Base-by-base conservation (phyloP, 1,139 yeast species). In the Nakaseomyces uthaithaninus region DNA sequence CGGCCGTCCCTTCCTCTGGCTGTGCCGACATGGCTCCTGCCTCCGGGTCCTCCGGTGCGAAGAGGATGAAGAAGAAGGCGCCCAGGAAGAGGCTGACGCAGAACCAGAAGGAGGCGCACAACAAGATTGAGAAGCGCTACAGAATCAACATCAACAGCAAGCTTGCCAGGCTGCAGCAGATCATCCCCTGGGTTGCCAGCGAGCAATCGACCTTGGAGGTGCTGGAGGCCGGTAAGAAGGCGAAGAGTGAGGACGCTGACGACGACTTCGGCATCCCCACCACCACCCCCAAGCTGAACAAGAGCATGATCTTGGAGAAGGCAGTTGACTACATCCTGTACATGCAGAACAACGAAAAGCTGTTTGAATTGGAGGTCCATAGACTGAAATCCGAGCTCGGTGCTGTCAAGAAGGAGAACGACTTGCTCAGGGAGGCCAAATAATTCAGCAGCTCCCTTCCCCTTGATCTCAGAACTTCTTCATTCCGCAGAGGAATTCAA, bases 61-160 rank as follows among this genome's bases (percentile, higher is more conserved):
- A 31, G 35, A 31, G 20, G 11, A 24, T 19, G 35, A 64, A 63
- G 59, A 72, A 66, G 55, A 66, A 76, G 52, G 70, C 74, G 1
- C 71, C 77, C 39, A 64, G 81, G 53, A 75, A 75, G 61, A 70
- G 77, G 57, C 60, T 76, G 43, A 75, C 81, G 3, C 67, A 69
- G 5, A 69, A 72, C 46, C 86, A 80, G 60, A 77, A 79, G 50
- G 77, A 76, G 52, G 85, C 85, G 0, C 87, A 80, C 54, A 78
- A 78, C 59, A 74, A 75, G 55, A 78, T 79, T 47, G 86, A 75
- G 55, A 77, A 78, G 55, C 74, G 77, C 51, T 80, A 79, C 60
- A 67, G 85, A 58, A 78, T 79, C 45, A 80, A 78, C 55, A 78
- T 80, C 54, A 80, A 79, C 57, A 75, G 81, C 22, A 79, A 79